phyloP scores from a whole-genome alignment of 106 monocot species.

The Agapanthus africanus region DNA sequence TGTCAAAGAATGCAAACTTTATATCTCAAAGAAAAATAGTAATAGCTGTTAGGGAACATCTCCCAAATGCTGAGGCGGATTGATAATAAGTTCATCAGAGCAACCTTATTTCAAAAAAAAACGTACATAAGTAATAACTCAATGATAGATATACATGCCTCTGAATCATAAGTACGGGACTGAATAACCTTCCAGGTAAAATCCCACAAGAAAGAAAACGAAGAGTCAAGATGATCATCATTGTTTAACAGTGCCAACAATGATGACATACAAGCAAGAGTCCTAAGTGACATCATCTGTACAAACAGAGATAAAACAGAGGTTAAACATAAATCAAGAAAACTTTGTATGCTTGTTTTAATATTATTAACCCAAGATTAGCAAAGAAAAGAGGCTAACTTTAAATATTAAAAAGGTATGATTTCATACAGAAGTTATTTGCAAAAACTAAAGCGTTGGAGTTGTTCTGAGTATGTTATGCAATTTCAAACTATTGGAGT shows the following conservation, averaged over 20 bases:
- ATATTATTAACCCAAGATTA: not conserved
- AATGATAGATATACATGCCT: conserved; percentile 36
- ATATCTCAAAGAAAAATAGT: too few species aligned
- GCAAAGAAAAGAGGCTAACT: not conserved
- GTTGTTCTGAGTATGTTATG: too few species aligned
- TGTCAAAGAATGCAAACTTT: too few species aligned
- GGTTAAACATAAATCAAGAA: too few species aligned
- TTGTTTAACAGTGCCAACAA: conserved; percentile 26
- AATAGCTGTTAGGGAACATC: not conserved
- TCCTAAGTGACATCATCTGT: conserved; percentile 66
- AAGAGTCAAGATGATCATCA: conserved; percentile 22
- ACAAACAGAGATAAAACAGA: conserved; percentile 12
- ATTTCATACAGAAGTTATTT: too few species aligned
- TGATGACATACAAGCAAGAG: conserved; percentile 44
- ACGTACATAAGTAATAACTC: not conserved
- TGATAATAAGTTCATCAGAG: not conserved
- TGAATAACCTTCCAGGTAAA: conserved; percentile 64
- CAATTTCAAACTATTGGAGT: too few species aligned
- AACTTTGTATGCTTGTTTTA: too few species aligned
- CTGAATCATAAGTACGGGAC: conserved; percentile 28
- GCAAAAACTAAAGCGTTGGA: too few species aligned
- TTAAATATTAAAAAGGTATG: too few species aligned
- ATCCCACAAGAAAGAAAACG: conserved; percentile 55
- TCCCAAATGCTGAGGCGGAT: not conserved
- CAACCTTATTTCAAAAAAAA: not conserved